A percentile compares a stretch with the other conserved stretches of the same genome.
Evolutionary conservation across 1,284 basidiomycete species (phyloP).

Genomic region (Stygiomarasmius scandens): DNA sequence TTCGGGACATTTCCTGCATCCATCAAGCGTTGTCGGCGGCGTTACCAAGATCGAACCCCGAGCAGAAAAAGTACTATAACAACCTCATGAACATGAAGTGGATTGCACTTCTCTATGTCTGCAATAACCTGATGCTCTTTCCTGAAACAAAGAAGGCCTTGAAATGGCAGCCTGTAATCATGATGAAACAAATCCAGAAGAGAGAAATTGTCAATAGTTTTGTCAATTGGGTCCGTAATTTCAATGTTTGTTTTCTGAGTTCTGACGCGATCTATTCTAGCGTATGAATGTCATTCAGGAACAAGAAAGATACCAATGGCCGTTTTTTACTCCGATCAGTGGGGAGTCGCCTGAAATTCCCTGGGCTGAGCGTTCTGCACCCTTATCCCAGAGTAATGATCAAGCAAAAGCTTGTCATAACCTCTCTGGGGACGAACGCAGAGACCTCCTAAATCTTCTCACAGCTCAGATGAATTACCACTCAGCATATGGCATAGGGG

Average conservation of each 20-base stretch:
- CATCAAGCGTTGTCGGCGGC: neutral
- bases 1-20: neutral
- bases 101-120: conserved; percentile 3
- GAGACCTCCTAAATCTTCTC: neutral
- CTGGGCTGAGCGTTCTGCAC: neutral
- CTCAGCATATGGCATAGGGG: conserved; percentile 1
- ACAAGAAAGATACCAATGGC: conserved; percentile 3
- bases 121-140: conserved; percentile 1
- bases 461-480: conserved; percentile 1
- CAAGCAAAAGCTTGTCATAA: neutral
- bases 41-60: neutral
- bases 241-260: neutral
- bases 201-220: neutral
- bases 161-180: neutral
- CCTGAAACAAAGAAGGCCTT: neutral
- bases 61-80: neutral
- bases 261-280: neutral
- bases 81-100: neutral
- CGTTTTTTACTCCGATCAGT: conserved; percentile 1
- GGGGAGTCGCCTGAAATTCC: neutral
- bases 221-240: neutral
- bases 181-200: neutral
- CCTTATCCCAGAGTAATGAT: too few species aligned
- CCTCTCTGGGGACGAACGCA: neutral
- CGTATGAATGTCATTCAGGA: neutral